These are phyloP conservation scores for Pharus latifolius DNA, from an alignment of 176 grass and related monocot genomes.

Conservation along the genomic window DNA sequence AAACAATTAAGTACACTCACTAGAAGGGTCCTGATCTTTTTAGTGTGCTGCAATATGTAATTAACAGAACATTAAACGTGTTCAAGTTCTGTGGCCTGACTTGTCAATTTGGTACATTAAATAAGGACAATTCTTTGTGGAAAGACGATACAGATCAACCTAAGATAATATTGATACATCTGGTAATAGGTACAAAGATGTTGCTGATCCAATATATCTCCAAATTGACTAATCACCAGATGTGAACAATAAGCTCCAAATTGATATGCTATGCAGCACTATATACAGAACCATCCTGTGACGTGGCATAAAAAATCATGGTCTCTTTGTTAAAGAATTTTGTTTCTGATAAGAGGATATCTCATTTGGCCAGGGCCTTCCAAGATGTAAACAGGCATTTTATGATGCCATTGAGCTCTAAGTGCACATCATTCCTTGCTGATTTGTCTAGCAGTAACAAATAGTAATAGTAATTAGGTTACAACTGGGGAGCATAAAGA, in stretches of 20 bases:
- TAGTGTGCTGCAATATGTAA: background rate
- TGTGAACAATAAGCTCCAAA: background rate
- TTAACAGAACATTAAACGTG: background rate
- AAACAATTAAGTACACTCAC: background rate
- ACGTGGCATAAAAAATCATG: slow-evolving; percentile 5
- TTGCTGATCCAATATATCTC: background rate
- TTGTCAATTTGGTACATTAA: background rate
- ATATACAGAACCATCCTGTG: background rate
- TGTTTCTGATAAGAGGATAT: background rate
- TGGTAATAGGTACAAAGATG: background rate
- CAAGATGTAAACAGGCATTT: too few species aligned
- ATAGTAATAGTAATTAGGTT: too few species aligned
- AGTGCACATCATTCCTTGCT: too few species aligned
- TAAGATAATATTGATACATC: background rate
- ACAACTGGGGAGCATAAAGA: too few species aligned
- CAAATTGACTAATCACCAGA: background rate
- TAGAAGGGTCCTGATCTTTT: background rate
- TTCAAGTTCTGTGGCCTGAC: background rate
- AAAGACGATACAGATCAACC: background rate
- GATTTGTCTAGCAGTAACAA: background rate
- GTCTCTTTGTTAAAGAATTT: background rate
- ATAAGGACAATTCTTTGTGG: background rate
- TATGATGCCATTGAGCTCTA: too few species aligned
- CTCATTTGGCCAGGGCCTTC: background rate
- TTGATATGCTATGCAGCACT: slow-evolving; percentile 7